Percentiles rank a stretch among this genome's conserved stretches.
phyloP scores from a whole-genome alignment of 441 rosid genomes.

The Jatropha multifida region DNA sequence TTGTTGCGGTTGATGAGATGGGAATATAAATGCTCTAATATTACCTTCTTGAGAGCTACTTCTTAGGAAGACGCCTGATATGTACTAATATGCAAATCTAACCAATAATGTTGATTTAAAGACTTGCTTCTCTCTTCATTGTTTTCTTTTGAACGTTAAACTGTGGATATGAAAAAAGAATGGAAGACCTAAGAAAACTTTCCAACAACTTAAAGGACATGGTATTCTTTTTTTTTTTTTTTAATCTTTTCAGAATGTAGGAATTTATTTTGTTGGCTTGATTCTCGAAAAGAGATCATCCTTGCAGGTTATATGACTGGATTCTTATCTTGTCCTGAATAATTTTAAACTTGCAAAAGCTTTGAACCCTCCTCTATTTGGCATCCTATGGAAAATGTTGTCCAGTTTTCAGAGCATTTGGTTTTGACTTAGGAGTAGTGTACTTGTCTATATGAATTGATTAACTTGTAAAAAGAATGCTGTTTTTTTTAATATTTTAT shows the following conservation, averaged over 20 bases:
- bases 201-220: neutral
- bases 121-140: neutral
- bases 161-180: neutral
- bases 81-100: neutral
- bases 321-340: neutral
- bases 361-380: neutral
- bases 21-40: neutral
- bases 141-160: neutral
- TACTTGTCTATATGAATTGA: neutral
- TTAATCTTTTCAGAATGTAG: neutral
- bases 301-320: neutral
- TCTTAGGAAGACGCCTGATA: neutral
- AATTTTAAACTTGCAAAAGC: neutral
- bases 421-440: neutral
- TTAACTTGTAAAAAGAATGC: slow-evolving; percentile 6
- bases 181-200: neutral
- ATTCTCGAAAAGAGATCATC: neutral
- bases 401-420: neutral
- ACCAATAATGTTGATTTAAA: neutral
- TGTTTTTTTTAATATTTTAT: neutral
- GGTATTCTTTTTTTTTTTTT: neutral
- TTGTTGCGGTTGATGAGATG: neutral
- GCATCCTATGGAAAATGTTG: neutral
- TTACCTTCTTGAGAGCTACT: neutral
- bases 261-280: neutral